Conservation (phyloP, 768 basidiomycete species). For the Lepiota brunneoincarnata region DNA sequence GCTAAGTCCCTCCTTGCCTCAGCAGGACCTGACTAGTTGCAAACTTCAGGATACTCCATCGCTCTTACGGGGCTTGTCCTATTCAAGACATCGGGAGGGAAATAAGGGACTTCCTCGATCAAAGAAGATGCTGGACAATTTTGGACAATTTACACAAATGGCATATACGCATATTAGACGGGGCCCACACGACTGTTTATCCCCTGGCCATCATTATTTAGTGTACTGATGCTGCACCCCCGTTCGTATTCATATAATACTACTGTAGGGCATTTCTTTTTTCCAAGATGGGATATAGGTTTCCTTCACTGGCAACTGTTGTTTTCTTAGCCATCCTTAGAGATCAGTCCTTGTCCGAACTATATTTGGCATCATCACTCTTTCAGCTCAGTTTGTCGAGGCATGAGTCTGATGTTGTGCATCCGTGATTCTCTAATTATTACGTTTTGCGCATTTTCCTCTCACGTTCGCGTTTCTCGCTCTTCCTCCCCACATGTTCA, state of each 20-base stretch:
- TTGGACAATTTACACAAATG: background rate
- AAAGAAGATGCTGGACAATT: background rate
- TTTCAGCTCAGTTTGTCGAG: too few relatives aligned
- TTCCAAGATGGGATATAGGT: too few relatives aligned
- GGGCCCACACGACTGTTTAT: background rate
- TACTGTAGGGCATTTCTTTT: conserved; percentile 1
- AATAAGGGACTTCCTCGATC: conserved; percentile 29
- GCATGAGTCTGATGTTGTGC: too few relatives aligned
- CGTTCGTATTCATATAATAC: background rate
- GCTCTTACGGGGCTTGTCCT: conserved; percentile 82
- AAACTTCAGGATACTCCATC: conserved; percentile 71
- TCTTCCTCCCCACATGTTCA: too few relatives aligned
- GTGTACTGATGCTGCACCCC: background rate
- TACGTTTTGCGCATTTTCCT: too few relatives aligned
- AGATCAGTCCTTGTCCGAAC: too few relatives aligned
- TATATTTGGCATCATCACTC: too few relatives aligned
- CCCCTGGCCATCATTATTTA: background rate
- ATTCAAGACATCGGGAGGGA: conserved; percentile 75
- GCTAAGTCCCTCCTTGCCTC: background rate
- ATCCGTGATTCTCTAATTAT: too few relatives aligned
- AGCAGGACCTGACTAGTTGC: background rate
- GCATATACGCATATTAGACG: background rate
- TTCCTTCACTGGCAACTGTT: too few relatives aligned
- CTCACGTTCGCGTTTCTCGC: too few relatives aligned
- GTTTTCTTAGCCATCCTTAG: too few relatives aligned